Evolutionary conservation across 306 rosid genomes (phyloP).

Genomic region (Cucurbita maxima): DNA sequence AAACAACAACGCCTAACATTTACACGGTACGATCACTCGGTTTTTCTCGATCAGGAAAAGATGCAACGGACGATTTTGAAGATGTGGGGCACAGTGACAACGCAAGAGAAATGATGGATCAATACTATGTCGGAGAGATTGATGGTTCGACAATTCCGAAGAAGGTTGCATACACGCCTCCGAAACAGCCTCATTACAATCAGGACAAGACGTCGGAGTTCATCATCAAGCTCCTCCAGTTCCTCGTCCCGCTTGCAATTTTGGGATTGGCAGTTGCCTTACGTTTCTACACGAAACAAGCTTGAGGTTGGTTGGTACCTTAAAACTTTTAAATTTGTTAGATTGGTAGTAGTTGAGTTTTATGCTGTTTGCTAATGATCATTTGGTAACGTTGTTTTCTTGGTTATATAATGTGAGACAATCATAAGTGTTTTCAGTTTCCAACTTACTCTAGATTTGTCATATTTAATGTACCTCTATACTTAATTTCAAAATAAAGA

Average conservation of each 20-base stretch:
- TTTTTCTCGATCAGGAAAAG: slow-evolving; percentile 22
- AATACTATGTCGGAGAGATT: slow-evolving; percentile 31
- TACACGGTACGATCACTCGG: not conserved
- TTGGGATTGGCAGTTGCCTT: slow-evolving; percentile 38
- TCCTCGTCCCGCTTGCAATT: slow-evolving; percentile 41
- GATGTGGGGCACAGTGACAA: slow-evolving; percentile 43
- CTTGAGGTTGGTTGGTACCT: slow-evolving; percentile 15
- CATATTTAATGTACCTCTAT: not conserved
- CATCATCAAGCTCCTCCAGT: slow-evolving; percentile 42
- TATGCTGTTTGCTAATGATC: not conserved
- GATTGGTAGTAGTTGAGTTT: not conserved
- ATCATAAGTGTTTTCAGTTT: not conserved
- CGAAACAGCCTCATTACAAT: slow-evolving; percentile 46
- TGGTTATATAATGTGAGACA: not conserved
- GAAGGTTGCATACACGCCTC: slow-evolving; percentile 22
- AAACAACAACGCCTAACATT: not conserved
- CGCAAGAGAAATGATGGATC: slow-evolving; percentile 40
- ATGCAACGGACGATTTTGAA: slow-evolving; percentile 53
- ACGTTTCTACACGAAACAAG: slow-evolving; percentile 35
- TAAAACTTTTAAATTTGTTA: not conserved
- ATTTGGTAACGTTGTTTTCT: not conserved
- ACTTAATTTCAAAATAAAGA: not conserved
- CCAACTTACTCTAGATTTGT: not conserved
- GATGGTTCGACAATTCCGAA: slow-evolving; percentile 32
- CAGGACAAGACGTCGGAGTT: slow-evolving; percentile 50